These are phyloP conservation scores for Clavariopsis aquatica DNA, from an alignment of 495 filamentous ascomycete genomes.

Conservation along the genomic window DNA sequence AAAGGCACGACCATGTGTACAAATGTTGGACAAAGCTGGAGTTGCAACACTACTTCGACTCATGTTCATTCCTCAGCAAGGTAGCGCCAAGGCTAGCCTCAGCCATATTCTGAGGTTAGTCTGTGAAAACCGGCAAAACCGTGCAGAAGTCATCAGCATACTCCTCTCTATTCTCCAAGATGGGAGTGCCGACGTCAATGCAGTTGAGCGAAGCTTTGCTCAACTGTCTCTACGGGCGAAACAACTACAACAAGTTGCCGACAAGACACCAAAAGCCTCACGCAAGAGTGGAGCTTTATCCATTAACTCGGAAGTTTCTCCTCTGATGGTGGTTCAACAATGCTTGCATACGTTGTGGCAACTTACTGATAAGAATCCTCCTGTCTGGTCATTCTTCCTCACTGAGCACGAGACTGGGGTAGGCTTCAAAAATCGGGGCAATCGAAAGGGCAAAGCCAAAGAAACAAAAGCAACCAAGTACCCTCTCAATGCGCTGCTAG, in stretches of 20 bases:
- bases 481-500: conserved; percentile 85
- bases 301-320: conserved; percentile 72
- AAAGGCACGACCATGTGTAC: conserved; percentile 76
- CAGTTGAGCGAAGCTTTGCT: conserved; percentile 91
- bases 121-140: conserved; percentile 90
- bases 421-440: conserved; percentile 70
- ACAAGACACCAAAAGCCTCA: conserved; percentile 81
- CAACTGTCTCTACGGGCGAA: conserved; percentile 90
- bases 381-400: conserved; percentile 89
- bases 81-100: conserved; percentile 74
- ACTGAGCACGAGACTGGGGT: conserved; percentile 84
- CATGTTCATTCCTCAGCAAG: conserved; percentile 93
- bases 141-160: conserved; percentile 90
- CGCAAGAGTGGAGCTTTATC: conserved; percentile 59
- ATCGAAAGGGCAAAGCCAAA: conserved; percentile 75
- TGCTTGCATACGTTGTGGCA: conserved; percentile 80
- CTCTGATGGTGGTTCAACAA: conserved; percentile 92
- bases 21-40: conserved; percentile 95
- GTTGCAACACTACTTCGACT: conserved; percentile 90
- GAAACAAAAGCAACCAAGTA: conserved; percentile 80
- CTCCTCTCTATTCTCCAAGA: conserved; percentile 95
- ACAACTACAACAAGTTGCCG: conserved; percentile 62
- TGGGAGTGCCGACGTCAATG: conserved; percentile 86
- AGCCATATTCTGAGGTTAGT: conserved; percentile 84
- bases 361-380: conserved; percentile 76